Percentiles rank a stretch among this genome's conserved stretches.
Evolutionary conservation across 2,329 filamentous ascomycete genomes (phyloP).

Genomic region (Pseudocercospora vitis): DNA sequence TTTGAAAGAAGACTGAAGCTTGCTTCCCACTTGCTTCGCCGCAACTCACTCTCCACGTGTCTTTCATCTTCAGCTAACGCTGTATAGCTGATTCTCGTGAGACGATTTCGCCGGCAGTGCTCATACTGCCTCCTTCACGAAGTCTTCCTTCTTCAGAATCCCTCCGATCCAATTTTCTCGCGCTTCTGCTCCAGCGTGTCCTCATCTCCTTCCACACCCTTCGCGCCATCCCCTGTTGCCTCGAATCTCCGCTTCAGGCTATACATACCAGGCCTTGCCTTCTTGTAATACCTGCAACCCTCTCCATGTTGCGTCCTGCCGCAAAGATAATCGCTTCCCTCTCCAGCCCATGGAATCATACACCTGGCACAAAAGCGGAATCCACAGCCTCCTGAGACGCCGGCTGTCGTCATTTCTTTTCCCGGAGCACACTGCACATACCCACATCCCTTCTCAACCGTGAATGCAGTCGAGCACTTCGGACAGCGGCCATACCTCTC

Average conservation of each 20-base stretch:
- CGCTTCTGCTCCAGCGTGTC: not conserved
- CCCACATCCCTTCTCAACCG: constrained; percentile 11
- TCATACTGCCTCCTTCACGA: not conserved
- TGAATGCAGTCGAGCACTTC: not conserved
- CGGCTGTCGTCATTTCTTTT: not conserved
- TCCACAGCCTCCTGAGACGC: constrained; percentile 13
- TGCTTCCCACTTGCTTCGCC: not conserved
- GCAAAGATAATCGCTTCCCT: constrained; percentile 11
- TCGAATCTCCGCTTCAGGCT: constrained; percentile 1
- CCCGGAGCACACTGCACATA: constrained; percentile 8
- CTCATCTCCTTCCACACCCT: not conserved
- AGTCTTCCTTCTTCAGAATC: not conserved
- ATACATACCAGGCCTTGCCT: not conserved
- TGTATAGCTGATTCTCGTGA: not conserved
- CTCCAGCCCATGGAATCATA: constrained; percentile 19
- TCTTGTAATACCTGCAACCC: not conserved
- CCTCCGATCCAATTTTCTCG: too few relatives aligned
- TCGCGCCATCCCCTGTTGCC: not conserved
- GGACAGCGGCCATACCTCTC: constrained; percentile 3
- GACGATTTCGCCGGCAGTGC: not conserved
- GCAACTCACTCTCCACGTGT: too few relatives aligned
- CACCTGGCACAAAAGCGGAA: constrained; percentile 22
- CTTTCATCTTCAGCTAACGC: too few relatives aligned
- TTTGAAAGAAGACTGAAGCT: not conserved
- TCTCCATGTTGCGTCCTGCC: constrained; percentile 1